phyloP scores from a whole-genome alignment of 768 basidiomycete species.

The Wakefieldia striispora region DNA sequence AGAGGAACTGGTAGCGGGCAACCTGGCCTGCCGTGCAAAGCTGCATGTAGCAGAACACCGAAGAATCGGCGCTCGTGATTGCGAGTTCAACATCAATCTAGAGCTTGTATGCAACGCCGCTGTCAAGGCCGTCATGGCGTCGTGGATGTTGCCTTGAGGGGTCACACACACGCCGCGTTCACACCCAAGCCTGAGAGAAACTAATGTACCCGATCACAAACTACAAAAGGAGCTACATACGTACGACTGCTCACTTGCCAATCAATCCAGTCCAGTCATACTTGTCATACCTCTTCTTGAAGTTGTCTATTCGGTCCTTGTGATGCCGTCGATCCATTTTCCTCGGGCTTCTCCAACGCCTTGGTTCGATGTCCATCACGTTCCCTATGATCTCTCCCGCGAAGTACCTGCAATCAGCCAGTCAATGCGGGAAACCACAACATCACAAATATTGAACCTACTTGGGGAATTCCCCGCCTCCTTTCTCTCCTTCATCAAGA shows the following conservation, averaged over 20 bases:
- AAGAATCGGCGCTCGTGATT: background rate
- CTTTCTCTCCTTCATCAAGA: slow-evolving; percentile 84
- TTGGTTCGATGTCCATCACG: slow-evolving; percentile 80
- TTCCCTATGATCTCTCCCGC: slow-evolving; percentile 95
- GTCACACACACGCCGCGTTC: background rate
- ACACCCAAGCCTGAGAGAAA: background rate
- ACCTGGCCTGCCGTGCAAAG: background rate
- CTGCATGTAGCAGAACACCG: background rate
- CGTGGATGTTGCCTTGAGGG: background rate
- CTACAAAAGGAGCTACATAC: background rate
- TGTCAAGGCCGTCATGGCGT: background rate
- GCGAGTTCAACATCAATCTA: background rate
- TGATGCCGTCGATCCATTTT: slow-evolving; percentile 69
- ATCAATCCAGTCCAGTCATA: slow-evolving; percentile 84
- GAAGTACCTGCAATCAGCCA: slow-evolving; percentile 66
- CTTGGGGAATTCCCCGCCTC: slow-evolving; percentile 89
- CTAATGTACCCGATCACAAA: background rate
- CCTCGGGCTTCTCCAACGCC: slow-evolving; percentile 81
- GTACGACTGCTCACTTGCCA: slow-evolving; percentile 29
- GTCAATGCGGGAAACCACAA: slow-evolving; percentile 3
- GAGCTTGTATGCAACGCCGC: slow-evolving; percentile 5
- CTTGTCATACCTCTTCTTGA: slow-evolving; percentile 73
- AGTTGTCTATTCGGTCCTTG: slow-evolving; percentile 62
- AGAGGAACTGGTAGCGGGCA: background rate
- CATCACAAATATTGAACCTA: slow-evolving; percentile 33